Evolutionary conservation across 345 rosid genomes (phyloP).

Genomic region (Raphanus raphanistrum): DNA sequence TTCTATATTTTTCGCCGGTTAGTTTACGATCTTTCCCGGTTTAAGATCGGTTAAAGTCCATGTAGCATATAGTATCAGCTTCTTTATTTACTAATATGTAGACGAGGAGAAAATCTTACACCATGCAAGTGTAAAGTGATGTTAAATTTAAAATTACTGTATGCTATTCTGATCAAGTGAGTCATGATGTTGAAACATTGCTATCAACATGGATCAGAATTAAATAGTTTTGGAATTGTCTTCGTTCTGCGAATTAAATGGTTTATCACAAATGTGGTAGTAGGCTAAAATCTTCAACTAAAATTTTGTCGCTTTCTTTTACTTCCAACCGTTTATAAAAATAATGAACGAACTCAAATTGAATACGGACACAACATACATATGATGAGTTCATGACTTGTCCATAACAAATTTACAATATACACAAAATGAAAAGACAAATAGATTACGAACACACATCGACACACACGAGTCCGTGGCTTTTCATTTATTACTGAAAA

Average conservation of each 20-base stretch:
- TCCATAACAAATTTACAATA: background rate
- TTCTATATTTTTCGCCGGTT: background rate
- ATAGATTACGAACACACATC: conserved; percentile 1
- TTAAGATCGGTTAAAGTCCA: background rate
- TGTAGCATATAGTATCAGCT: too few species aligned
- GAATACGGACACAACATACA: background rate
- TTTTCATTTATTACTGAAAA: background rate
- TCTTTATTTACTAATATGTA: background rate
- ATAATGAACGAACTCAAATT: background rate
- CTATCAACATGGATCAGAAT: background rate
- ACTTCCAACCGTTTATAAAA: background rate
- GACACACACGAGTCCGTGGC: background rate
- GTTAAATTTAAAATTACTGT: too few species aligned
- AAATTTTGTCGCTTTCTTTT: conserved; percentile 1
- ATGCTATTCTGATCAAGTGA: background rate
- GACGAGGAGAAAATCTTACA: conserved; percentile 15
- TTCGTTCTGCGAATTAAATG: background rate
- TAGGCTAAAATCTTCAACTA: conserved; percentile 4
- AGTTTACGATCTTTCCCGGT: background rate
- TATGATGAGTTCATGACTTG: background rate
- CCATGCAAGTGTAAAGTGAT: background rate
- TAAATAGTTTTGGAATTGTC: background rate
- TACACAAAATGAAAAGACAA: background rate
- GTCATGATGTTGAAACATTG: background rate
- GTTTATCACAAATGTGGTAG: background rate